These are phyloP conservation scores for Zea luxurians DNA, from an alignment of 176 grass and related monocot genomes.

Conservation along the genomic window DNA sequence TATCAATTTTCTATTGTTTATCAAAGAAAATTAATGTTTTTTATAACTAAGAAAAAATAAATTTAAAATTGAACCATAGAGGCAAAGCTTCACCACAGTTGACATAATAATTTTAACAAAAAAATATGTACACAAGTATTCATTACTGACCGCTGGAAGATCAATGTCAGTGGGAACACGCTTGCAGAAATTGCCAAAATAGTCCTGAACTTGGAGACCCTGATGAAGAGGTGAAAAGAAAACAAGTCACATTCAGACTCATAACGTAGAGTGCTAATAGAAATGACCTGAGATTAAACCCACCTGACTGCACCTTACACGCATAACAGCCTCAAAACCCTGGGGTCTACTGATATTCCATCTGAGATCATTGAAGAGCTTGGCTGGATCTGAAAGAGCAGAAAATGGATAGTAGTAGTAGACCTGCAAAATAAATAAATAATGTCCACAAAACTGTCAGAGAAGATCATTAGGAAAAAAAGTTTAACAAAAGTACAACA, in stretches of 20 bases:
- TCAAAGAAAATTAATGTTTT: constrained; percentile 1
- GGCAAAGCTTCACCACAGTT: constrained; percentile 11
- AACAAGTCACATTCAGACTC: constrained; percentile 19
- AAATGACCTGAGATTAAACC: constrained; percentile 38
- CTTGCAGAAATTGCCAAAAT: constrained; percentile 84
- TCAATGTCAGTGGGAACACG: constrained; percentile 95
- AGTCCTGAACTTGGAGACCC: constrained; percentile 86
- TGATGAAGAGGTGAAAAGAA: constrained; percentile 34
- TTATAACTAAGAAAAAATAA: neutral
- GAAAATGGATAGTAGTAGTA: constrained; percentile 96
- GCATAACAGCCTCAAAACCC: constrained; percentile 93
- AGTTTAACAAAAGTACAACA: neutral
- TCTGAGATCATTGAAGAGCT: constrained; percentile 91
- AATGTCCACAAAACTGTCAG: constrained; percentile 18
- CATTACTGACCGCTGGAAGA: constrained; percentile 64
- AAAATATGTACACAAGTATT: neutral
- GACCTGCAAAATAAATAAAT: constrained; percentile 55
- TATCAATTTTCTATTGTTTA: constrained; percentile 3
- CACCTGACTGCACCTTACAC: constrained; percentile 82
- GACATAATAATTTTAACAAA: neutral
- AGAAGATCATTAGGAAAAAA: neutral
- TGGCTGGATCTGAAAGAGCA: constrained; percentile 79
- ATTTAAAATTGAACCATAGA: neutral
- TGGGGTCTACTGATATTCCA: constrained; percentile 94
- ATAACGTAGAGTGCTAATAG: constrained; percentile 13